phyloP scores from a whole-genome alignment of 192 early-diverging fungal species.

The Mortierella antarctica region DNA sequence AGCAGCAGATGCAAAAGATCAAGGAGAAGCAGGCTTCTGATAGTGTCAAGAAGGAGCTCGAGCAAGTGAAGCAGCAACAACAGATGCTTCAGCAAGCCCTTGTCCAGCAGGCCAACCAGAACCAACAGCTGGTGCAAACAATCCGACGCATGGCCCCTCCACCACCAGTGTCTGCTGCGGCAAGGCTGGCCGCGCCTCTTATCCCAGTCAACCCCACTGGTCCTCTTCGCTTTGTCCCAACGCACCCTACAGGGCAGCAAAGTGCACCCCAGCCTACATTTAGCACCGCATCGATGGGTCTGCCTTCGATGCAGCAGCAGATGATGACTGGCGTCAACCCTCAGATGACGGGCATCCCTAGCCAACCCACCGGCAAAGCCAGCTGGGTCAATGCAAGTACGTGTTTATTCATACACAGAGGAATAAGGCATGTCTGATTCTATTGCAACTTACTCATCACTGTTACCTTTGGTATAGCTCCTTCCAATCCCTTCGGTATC shows the following conservation, averaged over 20 bases:
- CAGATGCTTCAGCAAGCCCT: slow-evolving; percentile 43
- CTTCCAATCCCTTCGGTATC: slow-evolving; percentile 46
- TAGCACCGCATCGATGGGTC: slow-evolving; percentile 43
- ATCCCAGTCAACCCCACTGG: slow-evolving; percentile 53
- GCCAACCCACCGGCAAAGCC: slow-evolving; percentile 53
- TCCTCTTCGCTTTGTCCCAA: slow-evolving; percentile 46
- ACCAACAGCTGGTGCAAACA: slow-evolving; percentile 34
- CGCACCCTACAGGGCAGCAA: slow-evolving; percentile 45
- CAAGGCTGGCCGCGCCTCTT: slow-evolving; percentile 29
- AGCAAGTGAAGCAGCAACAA: slow-evolving; percentile 32
- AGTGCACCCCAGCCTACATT: slow-evolving; percentile 26
- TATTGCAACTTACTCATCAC: not conserved
- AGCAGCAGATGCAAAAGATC: slow-evolving; percentile 39
- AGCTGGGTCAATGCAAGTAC: slow-evolving; percentile 58
- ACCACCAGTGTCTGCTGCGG: slow-evolving; percentile 34
- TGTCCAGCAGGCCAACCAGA: slow-evolving; percentile 38
- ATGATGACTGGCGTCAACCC: slow-evolving; percentile 49
- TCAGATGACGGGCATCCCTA: slow-evolving; percentile 36
- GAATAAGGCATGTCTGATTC: not conserved
- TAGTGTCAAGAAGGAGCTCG: slow-evolving; percentile 37
- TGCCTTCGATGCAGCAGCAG: slow-evolving; percentile 48
- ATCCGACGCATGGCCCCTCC: slow-evolving; percentile 49
- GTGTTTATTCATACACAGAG: not conserved
- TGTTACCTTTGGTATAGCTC: slow-evolving; percentile 8
- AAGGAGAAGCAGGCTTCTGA: slow-evolving; percentile 35